Evolutionary conservation across 176 grass and related monocot species (phyloP).

Genomic region (Zea luxurians): DNA sequence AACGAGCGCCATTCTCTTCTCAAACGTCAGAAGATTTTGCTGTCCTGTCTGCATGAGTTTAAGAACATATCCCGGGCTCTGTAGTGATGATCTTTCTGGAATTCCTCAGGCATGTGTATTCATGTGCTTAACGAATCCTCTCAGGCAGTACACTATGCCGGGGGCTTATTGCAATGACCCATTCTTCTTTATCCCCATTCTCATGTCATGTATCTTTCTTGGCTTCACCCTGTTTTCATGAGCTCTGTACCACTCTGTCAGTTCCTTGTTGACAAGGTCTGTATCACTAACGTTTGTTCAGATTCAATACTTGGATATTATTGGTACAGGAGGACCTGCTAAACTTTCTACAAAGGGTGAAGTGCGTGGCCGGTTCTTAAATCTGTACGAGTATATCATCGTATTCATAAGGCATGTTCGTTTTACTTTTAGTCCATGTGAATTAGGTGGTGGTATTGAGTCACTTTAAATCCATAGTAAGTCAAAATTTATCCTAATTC

Average conservation of each 20-base stretch:
- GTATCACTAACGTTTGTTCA: conserved; percentile 32
- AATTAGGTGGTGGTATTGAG: too few species aligned
- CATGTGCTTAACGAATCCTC: conserved; percentile 1
- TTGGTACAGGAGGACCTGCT: too few species aligned
- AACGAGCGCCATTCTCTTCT: conserved; percentile 69
- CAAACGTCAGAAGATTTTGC: conserved; percentile 89
- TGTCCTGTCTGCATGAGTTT: conserved; percentile 85
- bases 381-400: too few species aligned
- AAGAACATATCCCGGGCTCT: conserved; percentile 77
- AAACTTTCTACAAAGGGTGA: too few species aligned
- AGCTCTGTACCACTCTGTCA: conserved; percentile 25
- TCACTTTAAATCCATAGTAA: too few species aligned
- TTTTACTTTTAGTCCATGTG: too few species aligned
- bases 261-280: conserved; percentile 43
- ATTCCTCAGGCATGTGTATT: conserved; percentile 36
- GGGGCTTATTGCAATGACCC: too few species aligned
- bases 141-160: too few species aligned
- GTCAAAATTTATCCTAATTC: too few species aligned
- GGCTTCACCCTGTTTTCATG: conserved; percentile 3
- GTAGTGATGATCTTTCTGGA: conserved; percentile 35
- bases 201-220: conserved; percentile 18
- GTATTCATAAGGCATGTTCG: too few species aligned
- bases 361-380: too few species aligned
- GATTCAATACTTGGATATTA: conserved; percentile 8
- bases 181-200: background rate